Evolutionary conservation across 345 rosid species (phyloP), one percentile per base, ranked within the genome.

Genomic region (Lumnitzera littorea): DNA sequence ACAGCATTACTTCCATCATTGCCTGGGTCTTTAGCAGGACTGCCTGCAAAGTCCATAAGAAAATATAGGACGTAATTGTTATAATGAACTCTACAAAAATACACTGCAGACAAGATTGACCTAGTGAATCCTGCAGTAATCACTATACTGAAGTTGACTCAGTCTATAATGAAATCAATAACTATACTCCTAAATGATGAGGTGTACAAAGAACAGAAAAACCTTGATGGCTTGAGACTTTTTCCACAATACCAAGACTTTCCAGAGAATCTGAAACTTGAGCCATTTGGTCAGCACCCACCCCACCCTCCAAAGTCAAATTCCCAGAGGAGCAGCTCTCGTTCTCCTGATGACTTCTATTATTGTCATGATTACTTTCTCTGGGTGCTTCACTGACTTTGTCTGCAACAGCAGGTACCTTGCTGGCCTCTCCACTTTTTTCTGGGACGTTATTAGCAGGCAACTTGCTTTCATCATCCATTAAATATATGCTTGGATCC

Each of bases 401-500:
- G 53, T 74, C 74, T 1, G 74, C 60, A 16, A 67, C 65, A 55
- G 50, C n/a, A 56, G 76, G 70, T 53, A 12, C 69, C 55, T 76
- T 25, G 51, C 66, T 66, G 61, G 66, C 54, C 62, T 76, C 81
- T 58, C 64, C 66, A 58, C 55, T 53, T 65, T 70, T 80, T 55
- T 73, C 83, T 43, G 85, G 68, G 12, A 72, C 55, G 43, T 36
- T 36, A 58, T 68, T 68, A 48, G 77, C 66, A 57, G 87, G 70
- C 51, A 67, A 49, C 82, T 88, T 91, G 61, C 76, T 79, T 58
- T 83, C 98, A 43, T 95, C 98, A 50, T 91, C 95, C 88, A 88
- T 90, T 61, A 95, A 76, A 78, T 95, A 95, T 56, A 95, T 95
- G 79, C 92, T 95, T 64, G 98, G 99, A 66, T 95, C 98, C 76